Evolutionary conservation across 371 early-diverging fungal species (phyloP).

Genomic region (Encephalitozoon intestinalis): DNA sequence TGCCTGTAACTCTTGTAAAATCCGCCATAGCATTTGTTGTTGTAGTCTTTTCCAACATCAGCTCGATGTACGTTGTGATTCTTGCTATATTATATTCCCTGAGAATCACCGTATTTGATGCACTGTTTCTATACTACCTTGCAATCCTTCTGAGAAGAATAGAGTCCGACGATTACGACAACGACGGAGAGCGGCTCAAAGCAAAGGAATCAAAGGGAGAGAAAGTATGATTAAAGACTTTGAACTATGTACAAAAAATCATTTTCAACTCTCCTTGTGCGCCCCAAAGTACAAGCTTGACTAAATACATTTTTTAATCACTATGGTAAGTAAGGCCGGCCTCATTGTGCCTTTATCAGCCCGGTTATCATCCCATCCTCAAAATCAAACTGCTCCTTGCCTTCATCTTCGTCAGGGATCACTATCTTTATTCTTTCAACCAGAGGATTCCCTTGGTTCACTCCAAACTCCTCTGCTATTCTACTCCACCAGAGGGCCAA

Average conservation of each 20-base stretch:
- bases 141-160: conserved; percentile 27
- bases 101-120: neutral
- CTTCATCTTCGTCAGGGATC: neutral
- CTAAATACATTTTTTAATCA: too few species aligned
- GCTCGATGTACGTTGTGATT: conserved; percentile 13
- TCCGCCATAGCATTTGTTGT: neutral
- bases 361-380: neutral
- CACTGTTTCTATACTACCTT: conserved; percentile 31
- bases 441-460: neutral
- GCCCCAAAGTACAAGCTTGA: too few species aligned
- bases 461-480: conserved; percentile 41
- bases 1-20: neutral
- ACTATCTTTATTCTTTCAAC: neutral
- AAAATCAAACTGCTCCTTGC: neutral
- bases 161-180: conserved; percentile 42
- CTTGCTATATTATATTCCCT: conserved; percentile 5
- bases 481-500: conserved; percentile 58
- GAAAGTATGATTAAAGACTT: conserved; percentile 11
- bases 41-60: conserved; percentile 26
- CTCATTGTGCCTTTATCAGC: neutral
- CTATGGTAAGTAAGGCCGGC: neutral
- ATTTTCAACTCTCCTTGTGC: too few species aligned
- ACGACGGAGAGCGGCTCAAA: conserved; percentile 20
- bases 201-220: conserved; percentile 1
- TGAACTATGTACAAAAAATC: neutral